Evolutionary conservation across 257 asterid species (phyloP).

Genomic region (Buddleja alternifolia): DNA sequence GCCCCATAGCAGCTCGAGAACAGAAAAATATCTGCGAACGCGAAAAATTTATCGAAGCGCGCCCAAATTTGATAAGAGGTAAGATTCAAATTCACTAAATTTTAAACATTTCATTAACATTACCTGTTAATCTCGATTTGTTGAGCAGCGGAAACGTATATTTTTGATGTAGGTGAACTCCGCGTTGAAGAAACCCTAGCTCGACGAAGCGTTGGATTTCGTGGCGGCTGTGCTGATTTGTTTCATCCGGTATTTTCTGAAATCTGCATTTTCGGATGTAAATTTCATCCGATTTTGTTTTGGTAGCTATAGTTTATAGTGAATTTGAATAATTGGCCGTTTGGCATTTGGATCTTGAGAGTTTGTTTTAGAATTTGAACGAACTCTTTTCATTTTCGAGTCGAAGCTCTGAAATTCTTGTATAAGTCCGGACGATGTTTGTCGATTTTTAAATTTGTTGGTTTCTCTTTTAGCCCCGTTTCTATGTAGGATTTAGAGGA

Average conservation of each 20-base stretch:
- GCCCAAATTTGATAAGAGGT: slow-evolving; percentile 32
- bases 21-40: too few species aligned
- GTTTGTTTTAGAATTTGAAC: slow-evolving; percentile 3
- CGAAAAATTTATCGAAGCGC: slow-evolving; percentile 19
- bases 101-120: neutral
- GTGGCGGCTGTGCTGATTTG: neutral
- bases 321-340: slow-evolving; percentile 8
- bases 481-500: slow-evolving; percentile 23
- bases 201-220: slow-evolving; percentile 30
- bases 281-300: neutral
- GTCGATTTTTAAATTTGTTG: neutral
- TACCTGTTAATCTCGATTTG: slow-evolving; percentile 1
- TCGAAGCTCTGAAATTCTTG: neutral
- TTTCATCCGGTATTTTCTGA: slow-evolving; percentile 33
- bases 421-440: neutral
- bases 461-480: too few species aligned
- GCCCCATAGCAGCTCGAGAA: too few species aligned
- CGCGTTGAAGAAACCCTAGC: slow-evolving; percentile 29
- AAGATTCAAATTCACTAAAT: slow-evolving; percentile 1
- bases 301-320: slow-evolving; percentile 11
- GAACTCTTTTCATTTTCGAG: neutral
- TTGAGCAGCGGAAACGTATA: neutral
- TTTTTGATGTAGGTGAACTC: slow-evolving; percentile 2
- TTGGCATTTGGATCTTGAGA: slow-evolving; percentile 8
- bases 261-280: neutral